Evolutionary conservation across 345 rosid species (phyloP).

Genomic region (Acer saccharum): DNA sequence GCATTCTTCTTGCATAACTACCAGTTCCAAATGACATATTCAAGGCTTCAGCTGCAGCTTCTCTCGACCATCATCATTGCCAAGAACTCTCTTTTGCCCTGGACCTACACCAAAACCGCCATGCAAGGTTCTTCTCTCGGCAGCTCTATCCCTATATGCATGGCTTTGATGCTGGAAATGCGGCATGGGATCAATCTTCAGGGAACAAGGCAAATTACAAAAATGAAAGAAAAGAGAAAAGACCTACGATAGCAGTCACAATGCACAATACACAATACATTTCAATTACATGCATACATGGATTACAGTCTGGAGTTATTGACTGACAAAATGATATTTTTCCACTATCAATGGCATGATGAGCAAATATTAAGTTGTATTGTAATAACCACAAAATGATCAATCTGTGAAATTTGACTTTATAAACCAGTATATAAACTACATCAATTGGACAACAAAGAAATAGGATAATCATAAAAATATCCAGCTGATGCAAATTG

Average conservation of each 20-base stretch:
- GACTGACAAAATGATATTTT: neutral
- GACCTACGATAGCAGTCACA: neutral
- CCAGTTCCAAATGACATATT: conserved; percentile 72
- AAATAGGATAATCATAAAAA: neutral
- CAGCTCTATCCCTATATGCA: conserved; percentile 85
- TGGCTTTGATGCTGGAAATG: conserved; percentile 42
- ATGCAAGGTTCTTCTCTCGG: conserved; percentile 83
- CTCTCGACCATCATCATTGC: conserved; percentile 33
- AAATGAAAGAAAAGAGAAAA: neutral
- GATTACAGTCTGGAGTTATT: too few relatives aligned
- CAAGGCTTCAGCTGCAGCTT: conserved; percentile 69
- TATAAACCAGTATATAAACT: neutral
- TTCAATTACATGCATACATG: neutral
- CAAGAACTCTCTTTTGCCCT: conserved; percentile 60
- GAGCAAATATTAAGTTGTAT: too few relatives aligned
- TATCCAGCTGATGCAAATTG: conserved; percentile 1
- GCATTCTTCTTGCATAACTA: conserved; percentile 79
- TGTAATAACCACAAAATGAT: neutral
- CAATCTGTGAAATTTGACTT: neutral
- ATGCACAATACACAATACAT: neutral
- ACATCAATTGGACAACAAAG: neutral
- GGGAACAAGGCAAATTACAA: neutral
- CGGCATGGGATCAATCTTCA: conserved; percentile 11
- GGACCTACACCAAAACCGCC: conserved; percentile 84
- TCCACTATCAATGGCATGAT: too few relatives aligned